phyloP scores from a whole-genome alignment of 176 grass and related monocot species.

The Metroxylon sagu region DNA sequence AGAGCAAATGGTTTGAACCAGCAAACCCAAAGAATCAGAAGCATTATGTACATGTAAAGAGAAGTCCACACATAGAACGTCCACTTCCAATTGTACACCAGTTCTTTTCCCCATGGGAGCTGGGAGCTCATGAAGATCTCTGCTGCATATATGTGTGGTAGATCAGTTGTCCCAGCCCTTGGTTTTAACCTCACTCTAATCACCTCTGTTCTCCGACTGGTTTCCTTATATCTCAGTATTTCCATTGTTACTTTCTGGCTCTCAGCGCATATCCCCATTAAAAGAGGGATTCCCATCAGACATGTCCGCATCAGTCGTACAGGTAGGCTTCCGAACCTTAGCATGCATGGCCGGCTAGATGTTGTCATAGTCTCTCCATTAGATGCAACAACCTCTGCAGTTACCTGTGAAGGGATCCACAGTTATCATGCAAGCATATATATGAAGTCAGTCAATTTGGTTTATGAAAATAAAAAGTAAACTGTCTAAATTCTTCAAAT shows the following conservation, averaged over 20 bases:
- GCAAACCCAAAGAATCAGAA: constrained; percentile 24
- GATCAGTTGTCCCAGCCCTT: constrained; percentile 29
- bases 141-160: constrained; percentile 33
- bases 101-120: constrained; percentile 29
- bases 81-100: constrained; percentile 31
- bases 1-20: constrained; percentile 27
- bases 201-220: constrained; percentile 2
- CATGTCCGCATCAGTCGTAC: constrained; percentile 29
- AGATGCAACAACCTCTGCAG: constrained; percentile 19
- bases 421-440: no score
- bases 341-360: constrained; percentile 34
- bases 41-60: constrained; percentile 25
- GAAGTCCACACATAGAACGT: constrained; percentile 34
- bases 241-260: constrained; percentile 27
- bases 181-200: constrained; percentile 30
- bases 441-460: no score
- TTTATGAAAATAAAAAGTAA: no score
- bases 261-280: constrained; percentile 21
- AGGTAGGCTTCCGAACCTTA: constrained; percentile 27
- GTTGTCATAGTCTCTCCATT: constrained; percentile 16
- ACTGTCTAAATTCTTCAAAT: no score
- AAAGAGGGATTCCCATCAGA: constrained; percentile 29
- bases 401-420: constrained; percentile 11
- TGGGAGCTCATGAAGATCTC: constrained; percentile 24
- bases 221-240: constrained; percentile 26